Conservation (phyloP, 306 rosid genomes). For the Casuarina cunninghamiana region DNA sequence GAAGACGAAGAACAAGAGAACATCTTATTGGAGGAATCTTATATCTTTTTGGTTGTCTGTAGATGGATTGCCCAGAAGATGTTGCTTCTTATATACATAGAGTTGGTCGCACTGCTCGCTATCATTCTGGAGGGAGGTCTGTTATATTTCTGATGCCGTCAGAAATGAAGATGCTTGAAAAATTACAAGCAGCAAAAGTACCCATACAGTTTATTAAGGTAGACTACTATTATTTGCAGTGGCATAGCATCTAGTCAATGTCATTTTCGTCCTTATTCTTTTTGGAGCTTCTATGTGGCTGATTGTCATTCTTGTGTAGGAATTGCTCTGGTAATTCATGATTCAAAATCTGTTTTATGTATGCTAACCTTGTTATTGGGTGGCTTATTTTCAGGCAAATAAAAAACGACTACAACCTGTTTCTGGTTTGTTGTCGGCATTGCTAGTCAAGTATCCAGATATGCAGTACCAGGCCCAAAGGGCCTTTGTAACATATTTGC, state of each 20-base stretch:
- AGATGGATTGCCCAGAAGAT: constrained; percentile 94
- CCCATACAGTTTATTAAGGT: constrained; percentile 77
- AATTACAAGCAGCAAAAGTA: constrained; percentile 63
- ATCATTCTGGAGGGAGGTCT: constrained; percentile 71
- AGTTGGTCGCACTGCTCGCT: constrained; percentile 98
- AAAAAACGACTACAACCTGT: constrained; percentile 64
- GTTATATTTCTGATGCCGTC: constrained; percentile 80
- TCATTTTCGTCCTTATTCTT: neutral
- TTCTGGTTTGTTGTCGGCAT: constrained; percentile 67
- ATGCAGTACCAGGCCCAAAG: constrained; percentile 70
- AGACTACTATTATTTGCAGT: constrained; percentile 15
- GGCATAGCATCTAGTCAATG: neutral
- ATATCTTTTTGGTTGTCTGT: constrained; percentile 21
- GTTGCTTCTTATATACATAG: constrained; percentile 87
- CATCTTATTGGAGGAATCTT: constrained; percentile 6
- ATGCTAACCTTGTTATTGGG: constrained; percentile 26
- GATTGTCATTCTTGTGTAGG: constrained; percentile 1
- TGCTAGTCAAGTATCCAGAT: constrained; percentile 77
- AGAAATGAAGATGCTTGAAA: constrained; percentile 78
- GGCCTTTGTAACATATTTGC: constrained; percentile 73
- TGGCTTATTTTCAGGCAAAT: constrained; percentile 63
- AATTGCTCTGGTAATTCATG: neutral
- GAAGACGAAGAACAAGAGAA: neutral
- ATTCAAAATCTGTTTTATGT: neutral
- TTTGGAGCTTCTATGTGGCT: neutral